A percentile compares a stretch with the other conserved stretches of the same genome.
phyloP scores from a whole-genome alignment of 2,329 filamentous ascomycete species.

The Colletotrichum sp. region DNA sequence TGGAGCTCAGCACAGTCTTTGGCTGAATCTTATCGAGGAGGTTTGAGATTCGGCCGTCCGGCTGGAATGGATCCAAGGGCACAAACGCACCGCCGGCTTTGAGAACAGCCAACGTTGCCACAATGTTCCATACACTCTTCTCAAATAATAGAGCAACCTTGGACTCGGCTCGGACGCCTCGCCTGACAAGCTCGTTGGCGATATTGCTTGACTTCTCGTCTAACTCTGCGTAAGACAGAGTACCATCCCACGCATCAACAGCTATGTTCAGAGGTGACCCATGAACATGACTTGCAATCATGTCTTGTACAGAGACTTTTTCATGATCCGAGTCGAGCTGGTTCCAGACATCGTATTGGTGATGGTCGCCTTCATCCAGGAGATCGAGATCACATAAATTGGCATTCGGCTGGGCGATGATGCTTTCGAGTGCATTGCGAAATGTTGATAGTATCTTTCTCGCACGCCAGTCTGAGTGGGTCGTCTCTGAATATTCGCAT shows the following conservation, averaged over 20 bases:
- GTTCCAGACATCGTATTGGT: neutral
- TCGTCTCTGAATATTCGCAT: neutral
- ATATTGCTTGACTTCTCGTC: conserved; percentile 21
- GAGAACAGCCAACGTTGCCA: conserved; percentile 25
- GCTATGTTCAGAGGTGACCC: conserved; percentile 18
- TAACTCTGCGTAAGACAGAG: conserved; percentile 27
- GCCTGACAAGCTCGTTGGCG: conserved; percentile 6
- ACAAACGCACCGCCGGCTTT: conserved; percentile 16
- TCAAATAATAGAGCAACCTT: conserved; percentile 29
- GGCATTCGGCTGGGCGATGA: neutral
- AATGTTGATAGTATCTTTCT: neutral
- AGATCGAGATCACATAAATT: neutral
- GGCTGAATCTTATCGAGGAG: conserved; percentile 14
- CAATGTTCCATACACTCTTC: conserved; percentile 29
- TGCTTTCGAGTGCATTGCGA: neutral
- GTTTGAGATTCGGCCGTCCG: conserved; percentile 18
- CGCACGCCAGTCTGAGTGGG: neutral
- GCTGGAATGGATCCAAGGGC: conserved; percentile 22
- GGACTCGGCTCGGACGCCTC: neutral
- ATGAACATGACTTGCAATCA: neutral
- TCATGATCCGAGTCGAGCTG: neutral
- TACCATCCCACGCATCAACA: conserved; percentile 27
- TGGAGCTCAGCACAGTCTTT: conserved; percentile 2
- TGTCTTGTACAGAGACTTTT: neutral
- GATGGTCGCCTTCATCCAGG: neutral